phyloP scores from a whole-genome alignment of 2,329 filamentous ascomycete species.

The Penicillium sp. region DNA sequence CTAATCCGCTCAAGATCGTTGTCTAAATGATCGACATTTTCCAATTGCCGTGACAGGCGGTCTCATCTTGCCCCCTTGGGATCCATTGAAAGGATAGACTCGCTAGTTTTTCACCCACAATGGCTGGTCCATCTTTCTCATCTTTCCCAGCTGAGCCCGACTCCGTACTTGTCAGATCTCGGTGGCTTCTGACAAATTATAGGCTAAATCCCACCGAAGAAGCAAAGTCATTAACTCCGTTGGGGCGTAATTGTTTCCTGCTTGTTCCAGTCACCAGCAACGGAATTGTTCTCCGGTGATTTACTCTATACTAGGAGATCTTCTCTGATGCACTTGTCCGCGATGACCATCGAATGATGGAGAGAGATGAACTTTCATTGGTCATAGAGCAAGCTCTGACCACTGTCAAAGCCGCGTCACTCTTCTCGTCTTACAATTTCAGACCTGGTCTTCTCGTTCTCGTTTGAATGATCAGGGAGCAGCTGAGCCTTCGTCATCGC shows the following conservation, averaged over 20 bases:
- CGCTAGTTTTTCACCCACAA: not conserved
- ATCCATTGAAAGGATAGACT: not conserved
- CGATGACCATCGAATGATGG: not conserved
- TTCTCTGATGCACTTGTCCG: not conserved
- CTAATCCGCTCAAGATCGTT: not conserved
- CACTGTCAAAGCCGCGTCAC: not conserved
- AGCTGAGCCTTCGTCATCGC: not conserved
- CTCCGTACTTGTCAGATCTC: not conserved
- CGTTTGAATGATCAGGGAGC: not conserved
- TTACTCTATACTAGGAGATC: conserved; percentile 3
- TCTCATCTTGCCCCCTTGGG: not conserved
- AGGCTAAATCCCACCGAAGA: not conserved
- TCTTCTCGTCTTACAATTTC: not conserved
- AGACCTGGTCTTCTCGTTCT: not conserved
- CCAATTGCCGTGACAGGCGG: conserved; percentile 3
- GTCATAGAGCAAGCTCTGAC: not conserved
- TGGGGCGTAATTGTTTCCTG: conserved; percentile 7
- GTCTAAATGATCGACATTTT: not conserved
- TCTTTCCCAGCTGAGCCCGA: not conserved
- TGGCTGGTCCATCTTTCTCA: not conserved
- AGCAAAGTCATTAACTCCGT: not conserved
- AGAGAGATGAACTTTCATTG: too few relatives aligned
- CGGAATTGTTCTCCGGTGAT: conserved; percentile 1
- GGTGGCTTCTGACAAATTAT: not conserved
- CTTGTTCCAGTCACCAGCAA: conserved; percentile 7